Evolutionary conservation across 2,329 filamentous ascomycete genomes (phyloP), one percentile per base, ranked within the genome.

Genomic region (Pseudogymnoascus pannorum): DNA sequence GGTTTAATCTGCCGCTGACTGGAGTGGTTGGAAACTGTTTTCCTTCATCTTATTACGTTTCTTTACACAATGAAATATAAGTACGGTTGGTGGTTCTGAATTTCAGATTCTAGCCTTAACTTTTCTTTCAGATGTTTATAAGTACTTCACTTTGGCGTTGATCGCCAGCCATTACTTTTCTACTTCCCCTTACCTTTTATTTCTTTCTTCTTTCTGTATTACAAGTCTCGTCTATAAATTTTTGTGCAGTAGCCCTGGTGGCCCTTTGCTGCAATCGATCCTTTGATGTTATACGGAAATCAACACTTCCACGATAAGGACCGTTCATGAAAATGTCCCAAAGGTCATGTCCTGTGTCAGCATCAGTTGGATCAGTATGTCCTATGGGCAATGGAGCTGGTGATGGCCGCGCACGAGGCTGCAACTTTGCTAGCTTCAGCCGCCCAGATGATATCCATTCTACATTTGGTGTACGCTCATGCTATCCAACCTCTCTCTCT

Each of bases 381-480:
- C 65, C 65, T 36, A 48, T 64, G 40, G 63, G 60, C 11, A 61
- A 57, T 4, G 61, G 58, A 58, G 61, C 59, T 33, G 65, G 68
- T 12, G 59, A 62, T 26, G 72, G 72, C 24, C 44, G 44, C 6
- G 71, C 72, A 2, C 63, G 72, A 60, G 72, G 72, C 36, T 73
- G 72, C 63, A 70, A 71, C 22, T 74, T 73, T 60, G 68, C 70
- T 7, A 71, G 69, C 14, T 72, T 70, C 57, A 63, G 68, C 14
- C 71, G 71, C 29, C 65, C 62, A 24, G 69, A 70, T 26, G 71
- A 72, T 54, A 60, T 71, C 9, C 68, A 70, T 61, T 66, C 71
- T 22, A 72, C 69, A 7, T 78, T 76, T 61, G 71, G 75, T 68
- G 74, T 75, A 62, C 2, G 12, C 14, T 1, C 40, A 26, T 20